phyloP scores from a whole-genome alignment of 108 stramenopile genomes.

The Nannochloropsis salina region DNA sequence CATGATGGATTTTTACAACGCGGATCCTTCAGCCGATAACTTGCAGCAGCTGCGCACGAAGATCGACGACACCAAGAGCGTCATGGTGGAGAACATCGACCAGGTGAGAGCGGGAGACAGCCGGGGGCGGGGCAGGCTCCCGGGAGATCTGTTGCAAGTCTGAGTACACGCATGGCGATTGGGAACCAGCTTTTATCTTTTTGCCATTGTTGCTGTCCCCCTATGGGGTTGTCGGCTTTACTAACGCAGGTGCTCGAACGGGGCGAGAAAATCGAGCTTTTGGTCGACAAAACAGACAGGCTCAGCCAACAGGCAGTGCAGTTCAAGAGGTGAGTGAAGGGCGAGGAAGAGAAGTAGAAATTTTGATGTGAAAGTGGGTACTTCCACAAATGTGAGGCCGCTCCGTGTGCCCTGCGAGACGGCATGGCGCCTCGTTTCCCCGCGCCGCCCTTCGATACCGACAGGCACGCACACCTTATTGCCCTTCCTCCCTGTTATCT shows the following conservation, averaged over 20 bases:
- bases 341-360: not conserved
- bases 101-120: not conserved
- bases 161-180: not conserved
- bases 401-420: not conserved
- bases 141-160: not conserved
- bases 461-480: not conserved
- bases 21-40: not conserved
- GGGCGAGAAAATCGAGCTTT: conserved; percentile 97
- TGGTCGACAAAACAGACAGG: conserved; percentile 94
- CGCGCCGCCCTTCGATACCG: not conserved
- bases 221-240: not conserved
- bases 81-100: conserved; percentile 93
- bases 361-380: not conserved
- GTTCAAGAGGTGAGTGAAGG: not conserved
- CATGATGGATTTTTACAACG: conserved; percentile 81
- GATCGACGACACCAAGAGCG: conserved; percentile 85
- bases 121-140: not conserved
- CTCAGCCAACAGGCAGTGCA: conserved; percentile 39
- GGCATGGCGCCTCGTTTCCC: not conserved
- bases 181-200: not conserved
- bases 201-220: not conserved
- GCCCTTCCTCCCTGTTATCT: not conserved
- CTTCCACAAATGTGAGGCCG: too few relatives aligned
- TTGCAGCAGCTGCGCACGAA: conserved; percentile 65
- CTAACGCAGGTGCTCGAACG: conserved; percentile 54